phyloP scores from a whole-genome alignment of 1,284 basidiomycete species.

The Cryptococcus hybrid region DNA sequence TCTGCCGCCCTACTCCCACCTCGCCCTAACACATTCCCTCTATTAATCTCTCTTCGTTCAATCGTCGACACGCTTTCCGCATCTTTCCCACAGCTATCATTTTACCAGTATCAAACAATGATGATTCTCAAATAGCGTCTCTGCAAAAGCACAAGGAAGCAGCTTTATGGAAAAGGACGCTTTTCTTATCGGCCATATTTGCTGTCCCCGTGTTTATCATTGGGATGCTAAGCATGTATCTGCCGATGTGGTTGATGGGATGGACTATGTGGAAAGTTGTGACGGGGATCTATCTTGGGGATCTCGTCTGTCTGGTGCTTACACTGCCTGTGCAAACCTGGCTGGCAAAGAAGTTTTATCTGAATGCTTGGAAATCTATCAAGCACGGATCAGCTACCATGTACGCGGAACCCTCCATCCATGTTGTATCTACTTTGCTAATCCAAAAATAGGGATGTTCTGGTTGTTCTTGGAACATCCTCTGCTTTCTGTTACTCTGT shows the following conservation, averaged over 20 bases:
- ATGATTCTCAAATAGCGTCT: constrained; percentile 77
- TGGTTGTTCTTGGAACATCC: constrained; percentile 92
- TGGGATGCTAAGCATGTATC: constrained; percentile 75
- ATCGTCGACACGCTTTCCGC: constrained; percentile 85
- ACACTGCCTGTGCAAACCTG: constrained; percentile 94
- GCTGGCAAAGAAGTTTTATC: constrained; percentile 84
- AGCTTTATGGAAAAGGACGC: constrained; percentile 80
- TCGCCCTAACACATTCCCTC: constrained; percentile 74
- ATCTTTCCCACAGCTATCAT: constrained; percentile 42
- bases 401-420: constrained; percentile 26
- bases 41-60: constrained; percentile 71
- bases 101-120: constrained; percentile 44
- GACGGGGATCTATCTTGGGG: constrained; percentile 75
- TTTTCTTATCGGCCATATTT: constrained; percentile 72
- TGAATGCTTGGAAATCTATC: constrained; percentile 83
- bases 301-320: constrained; percentile 75
- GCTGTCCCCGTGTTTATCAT: constrained; percentile 91
- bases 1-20: constrained; percentile 69
- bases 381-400: constrained; percentile 82
- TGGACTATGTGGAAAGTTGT: constrained; percentile 52
- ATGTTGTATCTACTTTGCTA: background rate
- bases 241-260: constrained; percentile 52
- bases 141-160: constrained; percentile 91
- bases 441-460: constrained; percentile 72
- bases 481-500: constrained; percentile 91